Evolutionary conservation across 176 grass and related monocot genomes (phyloP).

Genomic region (Lolium multiflorum): DNA sequence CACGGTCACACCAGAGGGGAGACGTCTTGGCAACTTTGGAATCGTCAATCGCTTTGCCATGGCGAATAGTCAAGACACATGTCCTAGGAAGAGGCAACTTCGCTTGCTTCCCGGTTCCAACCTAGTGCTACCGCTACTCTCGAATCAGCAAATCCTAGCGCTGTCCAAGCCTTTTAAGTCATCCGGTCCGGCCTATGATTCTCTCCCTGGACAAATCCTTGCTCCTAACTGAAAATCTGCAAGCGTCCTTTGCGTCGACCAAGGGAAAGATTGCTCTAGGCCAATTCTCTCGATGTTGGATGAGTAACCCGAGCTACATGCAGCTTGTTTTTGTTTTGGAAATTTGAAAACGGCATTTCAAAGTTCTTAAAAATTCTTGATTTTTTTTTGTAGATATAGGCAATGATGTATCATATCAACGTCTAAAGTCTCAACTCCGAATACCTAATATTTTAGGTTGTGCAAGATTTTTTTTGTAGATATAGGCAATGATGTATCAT

Average conservation of each 20-base stretch:
- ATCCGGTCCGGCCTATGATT: too few species aligned
- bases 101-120: not conserved
- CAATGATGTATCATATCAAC: too few species aligned
- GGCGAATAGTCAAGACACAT: constrained; percentile 11
- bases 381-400: too few species aligned
- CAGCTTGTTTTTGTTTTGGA: too few species aligned
- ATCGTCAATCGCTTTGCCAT: not conserved
- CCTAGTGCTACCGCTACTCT: not conserved
- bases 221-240: not conserved
- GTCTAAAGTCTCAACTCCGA: too few species aligned
- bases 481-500: too few species aligned
- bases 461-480: too few species aligned
- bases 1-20: not conserved
- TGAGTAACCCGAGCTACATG: too few species aligned
- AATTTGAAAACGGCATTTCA: too few species aligned
- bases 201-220: not conserved
- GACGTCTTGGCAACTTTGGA: not conserved
- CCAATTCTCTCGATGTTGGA: too few species aligned
- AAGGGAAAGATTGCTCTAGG: not conserved
- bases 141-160: not conserved
- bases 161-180: not conserved
- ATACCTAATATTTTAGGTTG: too few species aligned
- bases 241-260: not conserved
- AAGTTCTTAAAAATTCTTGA: too few species aligned
- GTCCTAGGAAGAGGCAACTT: not conserved